Evolutionary conservation across 108 stramenopile genomes (phyloP), one percentile per base, ranked within the genome.

Genomic region (Nitzschia sp.): DNA sequence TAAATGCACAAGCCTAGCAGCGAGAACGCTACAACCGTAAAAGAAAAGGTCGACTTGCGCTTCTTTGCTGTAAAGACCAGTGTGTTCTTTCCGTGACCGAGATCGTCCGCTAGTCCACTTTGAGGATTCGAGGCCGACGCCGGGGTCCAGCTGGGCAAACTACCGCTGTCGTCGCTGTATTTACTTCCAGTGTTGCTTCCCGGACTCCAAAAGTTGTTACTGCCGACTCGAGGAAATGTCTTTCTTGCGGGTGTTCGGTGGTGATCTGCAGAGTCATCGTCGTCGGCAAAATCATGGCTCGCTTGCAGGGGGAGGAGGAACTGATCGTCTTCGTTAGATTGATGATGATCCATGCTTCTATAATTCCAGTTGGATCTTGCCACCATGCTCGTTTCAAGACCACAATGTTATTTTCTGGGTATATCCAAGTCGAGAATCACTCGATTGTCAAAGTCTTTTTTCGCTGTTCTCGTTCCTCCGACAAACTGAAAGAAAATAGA

Each of bases 1-100:
- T 77, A 77, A 25, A 70, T 36, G 11, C 8, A 58, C 25, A 77
- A 65, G 33, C 68, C 68, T 1, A 70, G 23, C 6, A 70, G 8
- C 19, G 59, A 70, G 48, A 77, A 77, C 13, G 58, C 46, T 25
- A 69, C 27, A 2, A 77, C 64, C 17, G 64, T 55, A 42, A 70
- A 48, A 31, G 76, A 77, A 38, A 77, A 77, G 1, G 68, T 65
- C 24, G 76, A 70, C 59, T 51, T 68, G 28, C 67, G 76, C 53
- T 65, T 64, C 8, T 63, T 59, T 18, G 69, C 76, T 11, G 60
- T 66, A 61, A 75, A 75, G 38, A 75, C 65, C 29, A 62, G 33
- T 13, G 61, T 62, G 42, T 34, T 62, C 26, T 31, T 42, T 31
- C 18, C 61, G 4, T 42, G 24, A 6, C 33, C 61, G 18, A 19